Base-by-base conservation (phyloP, 306 rosid species). In the Abrus pulchellus region DNA sequence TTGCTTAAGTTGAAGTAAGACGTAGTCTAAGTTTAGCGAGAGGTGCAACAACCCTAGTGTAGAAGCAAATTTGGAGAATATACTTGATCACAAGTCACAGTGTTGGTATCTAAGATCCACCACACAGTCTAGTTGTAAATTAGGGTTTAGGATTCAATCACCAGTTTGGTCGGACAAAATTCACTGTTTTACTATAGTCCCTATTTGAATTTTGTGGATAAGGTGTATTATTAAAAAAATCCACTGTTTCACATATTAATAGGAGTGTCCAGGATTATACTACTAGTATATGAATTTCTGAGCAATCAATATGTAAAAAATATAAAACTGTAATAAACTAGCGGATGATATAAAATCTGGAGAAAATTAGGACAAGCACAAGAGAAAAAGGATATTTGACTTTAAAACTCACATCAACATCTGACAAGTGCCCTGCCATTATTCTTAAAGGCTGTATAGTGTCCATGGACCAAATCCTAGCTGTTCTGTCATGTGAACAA, bases 391-490 rank as follows among this genome's bases (percentile, higher is more conserved):
- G 33, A 41, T 44, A 20, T 20, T 20, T 47, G 79, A 77, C 14
- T 5, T 20, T 29, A 44, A 64, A 67, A 90, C 97, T 88, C 73
- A 91, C 97, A 86, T 93, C 97, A 80, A 91, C 97, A 78, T 93
- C 97, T 9, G 97, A 93, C 80, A 93, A 84, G 84, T 91, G 97
- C 69, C 97, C 97, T 4, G 97, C 97, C 93, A 93, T 88, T 87
- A 93, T 88, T 77, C 97, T 88, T 60, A 93, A 68, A 75, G 97
- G 97, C 72, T 88, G 94, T 79, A 90, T 86, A 85, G 90, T 88
- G 87, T 93, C 94, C 94, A 88, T 87, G 33, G 93, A 87, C 97
- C 97, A 93, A 68, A 93, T 88, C 82, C 97, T 85, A 81, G 97
- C 97, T 9, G 97, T 93, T 82, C 97, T 87, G 80, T 93, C 97